phyloP scores from a whole-genome alignment of 495 filamentous ascomycete genomes.

The Aspergillus olivimuriae region DNA sequence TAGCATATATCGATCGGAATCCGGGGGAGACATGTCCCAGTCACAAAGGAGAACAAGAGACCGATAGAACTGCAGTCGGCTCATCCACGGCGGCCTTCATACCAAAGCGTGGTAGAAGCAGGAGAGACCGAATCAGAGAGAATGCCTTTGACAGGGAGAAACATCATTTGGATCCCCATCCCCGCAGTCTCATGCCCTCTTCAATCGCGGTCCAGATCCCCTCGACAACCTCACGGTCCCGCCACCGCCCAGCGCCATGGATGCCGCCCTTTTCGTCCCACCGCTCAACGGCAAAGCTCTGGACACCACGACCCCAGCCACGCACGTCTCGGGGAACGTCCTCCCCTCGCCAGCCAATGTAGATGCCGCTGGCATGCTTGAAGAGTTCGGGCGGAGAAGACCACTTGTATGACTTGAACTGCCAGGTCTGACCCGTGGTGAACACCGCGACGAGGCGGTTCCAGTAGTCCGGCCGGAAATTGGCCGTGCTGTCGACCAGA shows the following conservation, averaged over 20 bases:
- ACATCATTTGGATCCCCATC: constrained; percentile 62
- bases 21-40: too few species aligned
- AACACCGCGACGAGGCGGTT: constrained; percentile 93
- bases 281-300: constrained; percentile 69
- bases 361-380: constrained; percentile 75
- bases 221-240: constrained; percentile 92
- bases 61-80: too few species aligned
- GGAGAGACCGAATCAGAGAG: too few species aligned
- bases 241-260: constrained; percentile 63
- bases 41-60: too few species aligned
- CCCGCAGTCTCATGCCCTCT: constrained; percentile 75
- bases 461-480: constrained; percentile 99
- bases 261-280: constrained; percentile 55
- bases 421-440: constrained; percentile 96
- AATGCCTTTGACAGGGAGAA: too few species aligned
- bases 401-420: constrained; percentile 99
- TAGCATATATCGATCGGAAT: too few species aligned
- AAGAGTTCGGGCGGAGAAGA: constrained; percentile 84
- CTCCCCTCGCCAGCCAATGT: constrained; percentile 89
- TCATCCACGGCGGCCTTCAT: too few species aligned
- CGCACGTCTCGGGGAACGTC: constrained; percentile 66
- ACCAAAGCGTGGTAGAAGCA: too few species aligned
- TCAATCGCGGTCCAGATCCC: constrained; percentile 87
- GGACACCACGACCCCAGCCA: constrained; percentile 78
- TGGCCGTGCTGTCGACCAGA: constrained; percentile 82